A percentile compares a stretch with the other conserved stretches of the same genome.
phyloP scores from a whole-genome alignment of 352 stramenopile genomes.

The Globisporangium carolinianum region DNA sequence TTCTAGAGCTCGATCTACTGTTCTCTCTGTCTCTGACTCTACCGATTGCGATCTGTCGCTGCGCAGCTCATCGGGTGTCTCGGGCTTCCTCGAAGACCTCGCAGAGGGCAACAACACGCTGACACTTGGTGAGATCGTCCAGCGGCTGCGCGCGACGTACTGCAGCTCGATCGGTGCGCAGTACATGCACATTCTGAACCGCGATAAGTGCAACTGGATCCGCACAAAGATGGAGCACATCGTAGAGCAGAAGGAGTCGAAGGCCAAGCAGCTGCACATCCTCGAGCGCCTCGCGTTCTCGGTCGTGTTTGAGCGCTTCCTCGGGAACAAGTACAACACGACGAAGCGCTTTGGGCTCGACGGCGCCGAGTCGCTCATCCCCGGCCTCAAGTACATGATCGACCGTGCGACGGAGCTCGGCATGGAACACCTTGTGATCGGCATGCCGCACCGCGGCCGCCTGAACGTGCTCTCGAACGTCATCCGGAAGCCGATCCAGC shows the following conservation, averaged over 20 bases:
- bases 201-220: constrained; percentile 98
- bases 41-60: too few relatives aligned
- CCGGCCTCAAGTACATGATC: constrained; percentile 95
- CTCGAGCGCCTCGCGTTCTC: constrained; percentile 96
- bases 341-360: constrained; percentile 98
- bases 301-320: constrained; percentile 98
- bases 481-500: constrained; percentile 95
- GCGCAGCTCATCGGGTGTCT: constrained; percentile 73
- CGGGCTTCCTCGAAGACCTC: constrained; percentile 85
- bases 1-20: too few relatives aligned
- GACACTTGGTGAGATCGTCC: constrained; percentile 93
- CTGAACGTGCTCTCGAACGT: constrained; percentile 98
- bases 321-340: constrained; percentile 98
- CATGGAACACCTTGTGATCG: constrained; percentile 96
- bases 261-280: constrained; percentile 96
- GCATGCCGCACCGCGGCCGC: constrained; percentile 96
- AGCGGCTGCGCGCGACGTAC: constrained; percentile 95
- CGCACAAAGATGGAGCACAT: constrained; percentile 82
- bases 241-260: constrained; percentile 60
- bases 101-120: constrained; percentile 57
- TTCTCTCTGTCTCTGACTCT: too few relatives aligned
- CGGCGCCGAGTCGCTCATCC: constrained; percentile 93
- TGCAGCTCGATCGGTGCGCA: constrained; percentile 95
- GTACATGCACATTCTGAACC: constrained; percentile 98
- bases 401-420: constrained; percentile 92